Evolutionary conservation across 192 early-diverging fungal genomes (phyloP).

Genomic region (Backusella mclennaniae): DNA sequence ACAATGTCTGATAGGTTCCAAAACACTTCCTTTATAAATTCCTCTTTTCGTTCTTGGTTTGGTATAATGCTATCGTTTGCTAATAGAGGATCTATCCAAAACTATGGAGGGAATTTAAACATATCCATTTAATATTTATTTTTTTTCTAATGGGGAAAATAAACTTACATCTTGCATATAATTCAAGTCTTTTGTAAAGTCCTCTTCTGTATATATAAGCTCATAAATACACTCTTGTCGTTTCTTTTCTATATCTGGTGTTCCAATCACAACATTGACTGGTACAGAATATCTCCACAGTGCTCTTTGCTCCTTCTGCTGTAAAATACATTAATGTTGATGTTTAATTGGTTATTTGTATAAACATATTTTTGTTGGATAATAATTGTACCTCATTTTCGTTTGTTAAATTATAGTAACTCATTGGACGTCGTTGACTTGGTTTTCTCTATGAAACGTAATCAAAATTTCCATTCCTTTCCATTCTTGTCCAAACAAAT

Average conservation of each 20-base stretch:
- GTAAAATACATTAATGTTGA: neutral
- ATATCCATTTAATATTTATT: neutral
- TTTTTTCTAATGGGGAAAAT: neutral
- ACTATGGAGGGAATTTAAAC: conserved; percentile 17
- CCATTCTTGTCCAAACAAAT: neutral
- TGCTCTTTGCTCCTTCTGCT: conserved; percentile 19
- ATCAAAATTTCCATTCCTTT: neutral
- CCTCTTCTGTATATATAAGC: conserved; percentile 83
- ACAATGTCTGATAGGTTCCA: conserved; percentile 70
- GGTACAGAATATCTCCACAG: conserved; percentile 88
- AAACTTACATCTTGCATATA: conserved; percentile 65
- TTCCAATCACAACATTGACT: conserved; percentile 66
- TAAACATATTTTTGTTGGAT: neutral
- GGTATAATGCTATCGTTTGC: conserved; percentile 62
- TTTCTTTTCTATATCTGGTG: conserved; percentile 75
- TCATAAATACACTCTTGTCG: conserved; percentile 94
- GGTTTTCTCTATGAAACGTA: neutral
- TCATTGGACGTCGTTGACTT: neutral
- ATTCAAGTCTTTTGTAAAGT: conserved; percentile 86
- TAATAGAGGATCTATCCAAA: conserved; percentile 65
- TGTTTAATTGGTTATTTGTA: neutral
- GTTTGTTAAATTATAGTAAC: neutral
- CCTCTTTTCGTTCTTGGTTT: conserved; percentile 54
- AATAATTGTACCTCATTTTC: neutral
- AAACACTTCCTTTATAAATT: conserved; percentile 81